Base-by-base conservation (phyloP, 306 rosid species). In the Dalbergia cultrata region DNA sequence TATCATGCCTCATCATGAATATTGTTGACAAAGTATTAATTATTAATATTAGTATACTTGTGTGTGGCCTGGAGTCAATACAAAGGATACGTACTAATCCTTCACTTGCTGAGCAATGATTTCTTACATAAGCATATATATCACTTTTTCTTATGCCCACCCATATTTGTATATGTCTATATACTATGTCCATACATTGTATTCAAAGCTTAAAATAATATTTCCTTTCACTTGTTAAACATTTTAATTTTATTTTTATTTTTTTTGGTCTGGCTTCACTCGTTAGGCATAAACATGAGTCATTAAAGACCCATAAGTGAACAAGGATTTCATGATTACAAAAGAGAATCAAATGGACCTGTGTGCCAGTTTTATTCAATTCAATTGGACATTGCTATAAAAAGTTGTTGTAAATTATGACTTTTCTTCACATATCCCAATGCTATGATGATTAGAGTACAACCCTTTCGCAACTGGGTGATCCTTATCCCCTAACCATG, bases 371-470 rank as follows among this genome's bases (percentile, higher is more conserved):
- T 34, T 62, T 78, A 74, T 44, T 82, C 62, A 70, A 69, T 76
- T 52, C 66, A 26, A 47, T 68, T 43, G 3, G 53, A 76, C 76
- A 61, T 74, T 59, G 61, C 77, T 67, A 62, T 64, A 73, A 85
- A 85, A 82, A 67, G 45, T 43, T 17, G 22, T 33, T 83, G 59
- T 72, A n/a, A n/a, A n/a, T n/a, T n/a, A n/a, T n/a, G n/a, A n/a
- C n/a, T 74, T 88, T 16, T 45, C 47, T 68, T 35, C 83, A 65
- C 88, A 70, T 43, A 74, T 58, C 73, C 85, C 79, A 76, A 85
- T 85, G 78, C 56, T 81, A 72, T 85, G 88, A 83, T 87, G 88
- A 82, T 81, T 80, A 80, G 82, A 80, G 77, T 74, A 81, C 74
- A 75, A 86, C 83, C 79, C 79, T 65, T 65, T 86, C 88, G 77